Evolutionary conservation across 148 eudicot species (phyloP), one percentile per base, ranked within the genome.

Genomic region (Cornus controversa): DNA sequence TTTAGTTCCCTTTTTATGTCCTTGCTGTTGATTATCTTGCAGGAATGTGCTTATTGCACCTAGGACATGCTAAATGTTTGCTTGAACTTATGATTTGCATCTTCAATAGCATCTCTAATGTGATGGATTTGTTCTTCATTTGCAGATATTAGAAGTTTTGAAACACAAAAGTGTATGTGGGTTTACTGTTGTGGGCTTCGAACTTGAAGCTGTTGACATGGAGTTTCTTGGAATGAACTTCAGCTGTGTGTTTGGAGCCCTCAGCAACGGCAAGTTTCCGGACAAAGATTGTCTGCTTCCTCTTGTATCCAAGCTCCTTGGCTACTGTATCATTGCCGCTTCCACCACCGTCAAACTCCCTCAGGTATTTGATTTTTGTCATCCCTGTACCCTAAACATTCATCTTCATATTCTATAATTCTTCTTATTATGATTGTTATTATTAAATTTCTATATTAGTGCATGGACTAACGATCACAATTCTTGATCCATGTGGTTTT

Each of bases 301-400:
- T 1, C 83, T 96, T 22, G 90, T 93, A 27, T 93, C 99, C 6
- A 96, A 96, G 86, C 84, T 96, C 37, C 89, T 96, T 36, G 99
- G 99, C 62, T 96, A 96, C 87, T 81, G 76, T 77, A 91, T 95
- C 81, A 94, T 95, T 24, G 97, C 97, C 63, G 97, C 94, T 76
- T 95, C 98, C 73, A 95, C 98, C 81, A 95, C 94, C 27, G 98
- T 95, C 79, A 94, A 94, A 75, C 84, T 94, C 70, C 98, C 98
- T 47, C 98, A 95, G 96, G 97, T 92, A 45, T 31, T 31, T 31
- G 2, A n/a, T 31, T 31, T 31, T 31, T 31, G 34, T 31, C 34
- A 31, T 31, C 34, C 34, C 34, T 31, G 1, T 31, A 1, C 34
- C 34, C 34, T 31, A 0, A 31, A 31, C 65, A 42, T 26, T 8